Base-by-base conservation (phyloP, 805 yeast genomes). In the Candida ficus region DNA sequence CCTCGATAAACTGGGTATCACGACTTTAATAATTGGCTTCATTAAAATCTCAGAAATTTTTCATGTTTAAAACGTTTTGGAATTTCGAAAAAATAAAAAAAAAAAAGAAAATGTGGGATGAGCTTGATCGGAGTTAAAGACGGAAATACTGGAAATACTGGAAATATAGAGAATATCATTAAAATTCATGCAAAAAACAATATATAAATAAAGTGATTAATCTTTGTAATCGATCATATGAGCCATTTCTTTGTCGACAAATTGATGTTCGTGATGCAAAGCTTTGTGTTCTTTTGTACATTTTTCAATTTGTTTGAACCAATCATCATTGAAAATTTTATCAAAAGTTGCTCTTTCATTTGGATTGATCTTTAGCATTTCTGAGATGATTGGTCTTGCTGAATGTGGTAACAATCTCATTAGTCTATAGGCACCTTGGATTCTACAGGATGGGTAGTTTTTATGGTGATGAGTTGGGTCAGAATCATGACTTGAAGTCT, bases 381-480 rank as follows among this genome's bases (percentile, higher is more conserved):
- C 70, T 19, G 83, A 79, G 23, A 85, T 68, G 10, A 85, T 67
- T 11, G 91, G 93, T 60, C 95, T 73, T 13, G 93, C 68, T 7
- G 91, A 89, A 59, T 85, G 95, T 5, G 95, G 95, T 28, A 85
- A 63, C 37, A 85, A 64, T 62, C 95, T 75, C 81, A 85, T 76
- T 48, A 85, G 65, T 57, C 95, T 69, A 62, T 85, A 85, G 10
- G 93, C 91, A 7, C 95, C 95, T 53, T 83, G 89, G 19, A 83
- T 40, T 19, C 23, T 41, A 11, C 28, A 28, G 3, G 33, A 21
- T 18, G 29, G 26, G 29, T 39, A 38, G 17, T 38, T 29, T 25
- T 31, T 31, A 16, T 31, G 22, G 23, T 31, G 20, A 11, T 33
- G 32, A 5, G 27, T 5, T 13, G 33, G 28, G 13, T 21, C 27